Percentiles rank a stretch among this genome's conserved stretches.
phyloP scores from a whole-genome alignment of 352 stramenopile species.

The Phytophthora cactorum region DNA sequence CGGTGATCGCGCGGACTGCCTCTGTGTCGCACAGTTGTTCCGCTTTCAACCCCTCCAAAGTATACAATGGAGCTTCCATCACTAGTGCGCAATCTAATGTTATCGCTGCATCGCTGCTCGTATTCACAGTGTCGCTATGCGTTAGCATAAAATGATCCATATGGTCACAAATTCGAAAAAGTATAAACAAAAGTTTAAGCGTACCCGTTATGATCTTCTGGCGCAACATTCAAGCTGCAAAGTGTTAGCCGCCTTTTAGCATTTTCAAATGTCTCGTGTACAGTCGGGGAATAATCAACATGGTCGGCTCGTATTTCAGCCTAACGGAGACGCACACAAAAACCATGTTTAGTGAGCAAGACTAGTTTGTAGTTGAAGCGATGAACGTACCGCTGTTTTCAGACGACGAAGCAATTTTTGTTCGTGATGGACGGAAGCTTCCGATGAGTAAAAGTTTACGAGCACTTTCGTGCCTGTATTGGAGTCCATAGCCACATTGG shows the following conservation, averaged over 20 bases:
- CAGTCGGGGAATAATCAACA: constrained; percentile 33
- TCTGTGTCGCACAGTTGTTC: constrained; percentile 46
- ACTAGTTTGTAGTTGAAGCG: neutral
- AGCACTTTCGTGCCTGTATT: constrained; percentile 59
- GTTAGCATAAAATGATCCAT: constrained; percentile 26
- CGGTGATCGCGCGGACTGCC: constrained; percentile 38
- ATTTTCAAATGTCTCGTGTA: constrained; percentile 52
- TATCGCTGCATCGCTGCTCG: constrained; percentile 49
- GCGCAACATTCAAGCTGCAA: constrained; percentile 33
- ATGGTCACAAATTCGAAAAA: constrained; percentile 5
- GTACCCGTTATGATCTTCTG: constrained; percentile 67
- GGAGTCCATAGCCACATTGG: constrained; percentile 62
- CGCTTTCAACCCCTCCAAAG: constrained; percentile 39
- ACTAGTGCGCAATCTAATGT: constrained; percentile 66
- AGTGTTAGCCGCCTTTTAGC: constrained; percentile 59
- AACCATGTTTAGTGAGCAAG: neutral
- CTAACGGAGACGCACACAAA: constrained; percentile 8
- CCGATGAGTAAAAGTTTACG: constrained; percentile 66
- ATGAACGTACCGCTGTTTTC: constrained; percentile 42
- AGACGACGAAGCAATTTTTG: constrained; percentile 48
- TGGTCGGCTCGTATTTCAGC: constrained; percentile 20
- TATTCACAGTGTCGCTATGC: constrained; percentile 14
- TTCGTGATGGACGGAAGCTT: constrained; percentile 41
- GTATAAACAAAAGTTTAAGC: neutral
- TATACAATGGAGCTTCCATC: constrained; percentile 60